These are phyloP conservation scores for Parathielavia hyrcaniae DNA, from an alignment of 495 filamentous ascomycete species.

Conservation along the genomic window DNA sequence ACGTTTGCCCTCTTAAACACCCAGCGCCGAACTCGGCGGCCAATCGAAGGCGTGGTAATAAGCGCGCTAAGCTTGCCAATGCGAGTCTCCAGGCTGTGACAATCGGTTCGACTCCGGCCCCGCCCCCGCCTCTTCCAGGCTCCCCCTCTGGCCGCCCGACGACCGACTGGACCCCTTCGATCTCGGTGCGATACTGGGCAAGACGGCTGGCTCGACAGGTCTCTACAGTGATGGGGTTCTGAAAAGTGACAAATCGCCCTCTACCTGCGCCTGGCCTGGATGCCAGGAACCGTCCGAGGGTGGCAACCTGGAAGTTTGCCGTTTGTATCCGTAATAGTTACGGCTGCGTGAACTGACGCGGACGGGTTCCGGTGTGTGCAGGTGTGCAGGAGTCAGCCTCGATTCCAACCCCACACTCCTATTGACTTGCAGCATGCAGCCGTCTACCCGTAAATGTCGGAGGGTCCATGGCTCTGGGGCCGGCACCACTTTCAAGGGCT, in stretches of 20 bases:
- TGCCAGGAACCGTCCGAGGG: not conserved
- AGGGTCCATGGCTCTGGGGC: slow-evolving; percentile 11
- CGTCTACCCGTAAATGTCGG: slow-evolving; percentile 19
- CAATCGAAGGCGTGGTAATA: not conserved
- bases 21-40: not conserved
- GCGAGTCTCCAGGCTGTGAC: not conserved
- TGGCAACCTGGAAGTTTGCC: not conserved
- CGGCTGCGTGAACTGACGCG: not conserved
- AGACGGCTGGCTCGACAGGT: not conserved
- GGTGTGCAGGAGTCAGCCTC: slow-evolving; percentile 16
- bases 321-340: not conserved
- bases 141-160: too few species aligned
- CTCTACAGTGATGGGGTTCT: not conserved
- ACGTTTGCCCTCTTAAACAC: not conserved
- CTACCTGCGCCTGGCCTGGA: too few species aligned
- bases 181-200: slow-evolving; percentile 8
- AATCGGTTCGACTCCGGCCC: slow-evolving; percentile 18
- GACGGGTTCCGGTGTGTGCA: not conserved
- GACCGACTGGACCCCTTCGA: slow-evolving; percentile 13
- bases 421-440: slow-evolving; percentile 6
- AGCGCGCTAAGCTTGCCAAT: slow-evolving; percentile 20
- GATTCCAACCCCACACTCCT: slow-evolving; percentile 15
- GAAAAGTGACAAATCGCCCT: not conserved
- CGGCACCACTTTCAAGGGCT: not conserved
- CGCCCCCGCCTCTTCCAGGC: slow-evolving; percentile 25